phyloP scores from a whole-genome alignment of 306 rosid genomes.

The Medicago lupulina region DNA sequence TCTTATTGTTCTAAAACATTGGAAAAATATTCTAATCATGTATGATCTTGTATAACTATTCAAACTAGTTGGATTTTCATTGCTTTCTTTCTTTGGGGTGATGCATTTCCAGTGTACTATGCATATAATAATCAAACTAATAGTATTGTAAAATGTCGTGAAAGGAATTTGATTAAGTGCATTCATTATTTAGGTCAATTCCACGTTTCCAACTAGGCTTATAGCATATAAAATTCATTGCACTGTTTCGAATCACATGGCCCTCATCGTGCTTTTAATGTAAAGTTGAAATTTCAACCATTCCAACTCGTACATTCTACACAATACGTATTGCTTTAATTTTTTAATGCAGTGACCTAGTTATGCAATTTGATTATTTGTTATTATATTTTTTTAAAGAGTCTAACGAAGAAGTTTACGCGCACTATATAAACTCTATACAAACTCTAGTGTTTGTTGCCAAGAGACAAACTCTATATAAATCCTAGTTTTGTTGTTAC shows the following conservation, averaged over 20 bases:
- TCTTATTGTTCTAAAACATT: slow-evolving; percentile 25
- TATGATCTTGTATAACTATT: slow-evolving; percentile 9
- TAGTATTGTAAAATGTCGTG: slow-evolving; percentile 10
- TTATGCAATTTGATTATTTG: neutral
- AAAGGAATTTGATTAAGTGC: slow-evolving; percentile 36
- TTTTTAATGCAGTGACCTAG: slow-evolving; percentile 17
- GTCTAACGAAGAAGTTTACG: too few species aligned
- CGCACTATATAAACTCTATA: too few species aligned
- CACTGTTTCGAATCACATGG: slow-evolving; percentile 51
- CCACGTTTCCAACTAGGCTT: slow-evolving; percentile 46
- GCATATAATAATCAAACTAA: neutral
- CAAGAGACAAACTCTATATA: too few species aligned
- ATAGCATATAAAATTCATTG: slow-evolving; percentile 40
- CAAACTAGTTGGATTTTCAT: slow-evolving; percentile 5
- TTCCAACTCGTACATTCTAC: slow-evolving; percentile 45
- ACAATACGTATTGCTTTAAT: slow-evolving; percentile 6
- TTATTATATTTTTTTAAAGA: neutral
- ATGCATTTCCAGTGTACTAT: slow-evolving; percentile 21
- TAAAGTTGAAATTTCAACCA: slow-evolving; percentile 42
- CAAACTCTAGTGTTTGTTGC: too few species aligned
- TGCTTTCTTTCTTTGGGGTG: slow-evolving; percentile 11
- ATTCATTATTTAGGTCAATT: slow-evolving; percentile 41
- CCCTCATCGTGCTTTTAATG: slow-evolving; percentile 40
- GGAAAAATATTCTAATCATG: slow-evolving; percentile 35
- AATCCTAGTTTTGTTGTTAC: too few species aligned